Evolutionary conservation across 306 rosid genomes (phyloP), one percentile per base, ranked within the genome.

Genomic region (Glycine soja): DNA sequence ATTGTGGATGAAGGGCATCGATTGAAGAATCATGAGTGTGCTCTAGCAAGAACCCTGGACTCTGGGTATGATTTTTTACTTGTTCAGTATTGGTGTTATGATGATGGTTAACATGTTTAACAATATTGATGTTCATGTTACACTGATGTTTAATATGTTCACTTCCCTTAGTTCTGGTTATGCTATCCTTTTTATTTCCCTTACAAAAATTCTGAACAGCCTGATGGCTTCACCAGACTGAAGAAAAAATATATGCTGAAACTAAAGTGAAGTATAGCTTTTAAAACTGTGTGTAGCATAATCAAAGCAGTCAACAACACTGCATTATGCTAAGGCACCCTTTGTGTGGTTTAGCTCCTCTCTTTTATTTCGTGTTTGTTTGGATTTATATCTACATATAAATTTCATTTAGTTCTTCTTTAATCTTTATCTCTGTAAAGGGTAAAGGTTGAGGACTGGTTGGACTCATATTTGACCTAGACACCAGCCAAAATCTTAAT

Each of bases 1-100:
- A 92, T 94, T 70, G 98, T 94, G 70, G 98, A 94, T 74, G 98
- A 94, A 94, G 98, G 98, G 70, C 98, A 94, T 87, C 85, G 98
- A 72, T 84, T 92, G 86, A 94, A 94, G 88, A 94, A 94, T 88
- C 93, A 89, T 14, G 98, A 94, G 70, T 92, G 94, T 82, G 98
- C 97, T 80, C 92, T 94, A 56, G 94, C 98, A 74, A 89, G 88
- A 82, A 94, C 98, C 53, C 94, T 94, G 64, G 95, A 84, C 84
- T 87, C 95, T 53, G 91, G 98, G 98, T 94, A 92, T 13, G 89
- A 53, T 83, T 76, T 83, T 76, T 19, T 70, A 77, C 75, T 19
- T 77, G 61, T 54, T 48, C 73, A 64, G 0, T 74, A 47, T 75
- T n/a, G 52, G 6, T 58, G 30, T 73, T 68, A 64, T 30, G 71